Percentiles rank a stretch among this genome's conserved stretches.
These are phyloP conservation scores for Mycena sp. DNA, from an alignment of 1,284 basidiomycete species.

Conservation along the genomic window DNA sequence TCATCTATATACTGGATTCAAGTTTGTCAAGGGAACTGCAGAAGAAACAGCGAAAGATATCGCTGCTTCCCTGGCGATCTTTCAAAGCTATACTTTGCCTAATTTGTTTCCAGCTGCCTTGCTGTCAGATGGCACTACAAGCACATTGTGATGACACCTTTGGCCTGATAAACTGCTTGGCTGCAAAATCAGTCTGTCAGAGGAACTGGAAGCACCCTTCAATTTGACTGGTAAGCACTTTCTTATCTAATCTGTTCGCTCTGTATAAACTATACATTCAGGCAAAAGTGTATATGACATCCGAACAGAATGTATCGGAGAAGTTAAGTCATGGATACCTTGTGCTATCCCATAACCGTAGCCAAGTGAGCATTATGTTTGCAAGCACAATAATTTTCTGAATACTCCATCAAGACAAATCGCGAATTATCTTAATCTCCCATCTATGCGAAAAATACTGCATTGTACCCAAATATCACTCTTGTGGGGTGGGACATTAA, in stretches of 20 bases:
- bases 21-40: slow-evolving; percentile 51
- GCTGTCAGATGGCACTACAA: slow-evolving; percentile 48
- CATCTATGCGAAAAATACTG: slow-evolving; percentile 54
- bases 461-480: slow-evolving; percentile 22
- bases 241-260: not conserved
- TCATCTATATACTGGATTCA: not conserved
- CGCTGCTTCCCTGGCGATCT: slow-evolving; percentile 66
- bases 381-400: not conserved
- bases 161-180: slow-evolving; percentile 53
- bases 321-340: slow-evolving; percentile 33
- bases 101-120: slow-evolving; percentile 40
- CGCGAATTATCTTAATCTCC: slow-evolving; percentile 55
- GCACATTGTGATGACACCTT: slow-evolving; percentile 47
- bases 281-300: slow-evolving; percentile 59
- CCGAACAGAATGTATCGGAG: slow-evolving; percentile 56
- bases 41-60: slow-evolving; percentile 73
- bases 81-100: not conserved
- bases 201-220: slow-evolving; percentile 37
- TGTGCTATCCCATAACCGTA: slow-evolving; percentile 52
- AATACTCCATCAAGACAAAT: slow-evolving; percentile 44
- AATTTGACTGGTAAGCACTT: slow-evolving; percentile 38
- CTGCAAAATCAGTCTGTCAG: slow-evolving; percentile 53
- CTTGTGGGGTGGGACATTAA: slow-evolving; percentile 36
- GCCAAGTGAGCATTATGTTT: slow-evolving; percentile 38
- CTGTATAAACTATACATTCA: not conserved